These are phyloP conservation scores for Chalaropsis ovoidea DNA, from an alignment of 2,329 filamentous ascomycete species.

Conservation along the genomic window DNA sequence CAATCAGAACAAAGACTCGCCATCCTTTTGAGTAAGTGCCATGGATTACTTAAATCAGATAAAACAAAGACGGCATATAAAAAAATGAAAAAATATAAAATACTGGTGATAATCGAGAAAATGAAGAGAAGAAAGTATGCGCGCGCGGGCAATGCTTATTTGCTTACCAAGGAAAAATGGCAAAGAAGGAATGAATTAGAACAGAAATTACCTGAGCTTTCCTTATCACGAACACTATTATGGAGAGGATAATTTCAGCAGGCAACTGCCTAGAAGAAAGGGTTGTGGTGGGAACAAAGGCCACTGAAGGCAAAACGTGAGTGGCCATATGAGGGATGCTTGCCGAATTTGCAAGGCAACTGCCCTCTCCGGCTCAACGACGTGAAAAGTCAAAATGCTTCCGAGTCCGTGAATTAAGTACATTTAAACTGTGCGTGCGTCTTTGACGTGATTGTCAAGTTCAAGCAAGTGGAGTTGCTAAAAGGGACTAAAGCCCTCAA, in stretches of 20 bases:
- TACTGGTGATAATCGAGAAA: neutral
- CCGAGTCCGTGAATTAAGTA: neutral
- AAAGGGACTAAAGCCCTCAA: conserved; percentile 9
- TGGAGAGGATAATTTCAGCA: neutral
- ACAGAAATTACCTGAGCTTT: conserved; percentile 17
- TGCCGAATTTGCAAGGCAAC: neutral
- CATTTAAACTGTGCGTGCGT: neutral
- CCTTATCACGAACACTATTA: neutral
- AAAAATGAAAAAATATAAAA: neutral
- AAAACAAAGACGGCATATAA: neutral
- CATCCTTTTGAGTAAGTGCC: neutral
- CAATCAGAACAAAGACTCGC: conserved; percentile 1
- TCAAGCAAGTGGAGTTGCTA: conserved; percentile 7
- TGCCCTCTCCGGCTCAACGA: neutral
- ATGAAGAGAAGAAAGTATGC: conserved; percentile 2
- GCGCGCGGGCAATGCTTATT: neutral
- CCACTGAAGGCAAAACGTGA: no score
- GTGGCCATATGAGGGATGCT: neutral
- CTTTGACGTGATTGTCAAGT: conserved; percentile 13
- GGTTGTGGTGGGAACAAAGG: neutral
- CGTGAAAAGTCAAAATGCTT: no score
- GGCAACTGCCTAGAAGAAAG: neutral
- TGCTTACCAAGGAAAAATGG: conserved; percentile 8
- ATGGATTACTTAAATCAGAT: neutral
- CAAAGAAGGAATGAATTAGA: conserved; percentile 11